Percentiles rank a stretch among this genome's conserved stretches.
These are phyloP conservation scores for Blumeria graminis DNA, from an alignment of 2,329 filamentous ascomycete genomes.

Conservation along the genomic window DNA sequence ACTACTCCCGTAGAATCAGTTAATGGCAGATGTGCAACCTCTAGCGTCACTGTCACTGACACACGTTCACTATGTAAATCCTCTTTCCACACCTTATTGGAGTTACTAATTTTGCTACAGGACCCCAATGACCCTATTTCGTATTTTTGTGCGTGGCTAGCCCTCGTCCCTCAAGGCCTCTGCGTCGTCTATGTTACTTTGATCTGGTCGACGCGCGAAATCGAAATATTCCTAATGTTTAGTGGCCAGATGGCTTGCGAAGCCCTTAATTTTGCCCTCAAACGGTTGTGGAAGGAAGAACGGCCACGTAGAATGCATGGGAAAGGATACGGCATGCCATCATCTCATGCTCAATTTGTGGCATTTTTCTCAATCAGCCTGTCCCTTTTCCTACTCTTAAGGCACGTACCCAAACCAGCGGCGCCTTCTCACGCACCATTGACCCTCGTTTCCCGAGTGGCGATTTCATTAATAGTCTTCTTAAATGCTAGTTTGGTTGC, in stretches of 20 bases:
- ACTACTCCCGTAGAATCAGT: neutral
- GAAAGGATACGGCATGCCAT: constrained; percentile 95
- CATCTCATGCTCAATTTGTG: constrained; percentile 85
- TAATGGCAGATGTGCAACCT: constrained; percentile 22
- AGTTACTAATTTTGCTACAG: constrained; percentile 20
- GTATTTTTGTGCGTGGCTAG: constrained; percentile 76
- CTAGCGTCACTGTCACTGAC: constrained; percentile 82
- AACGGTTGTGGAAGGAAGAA: constrained; percentile 80
- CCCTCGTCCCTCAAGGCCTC: constrained; percentile 76
- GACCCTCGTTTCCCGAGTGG: constrained; percentile 31
- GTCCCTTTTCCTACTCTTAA: constrained; percentile 58
- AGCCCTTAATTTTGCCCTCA: constrained; percentile 68
- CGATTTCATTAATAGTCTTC: constrained; percentile 30
- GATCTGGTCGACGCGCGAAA: constrained; percentile 74
- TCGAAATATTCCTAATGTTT: constrained; percentile 76
- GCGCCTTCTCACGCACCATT: constrained; percentile 26
- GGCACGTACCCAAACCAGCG: constrained; percentile 37
- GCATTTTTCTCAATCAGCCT: constrained; percentile 75
- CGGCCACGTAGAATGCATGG: constrained; percentile 59
- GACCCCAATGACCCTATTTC: constrained; percentile 70
- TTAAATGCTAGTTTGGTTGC: constrained; percentile 44
- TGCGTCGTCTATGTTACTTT: constrained; percentile 77
- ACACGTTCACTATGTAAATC: constrained; percentile 71
- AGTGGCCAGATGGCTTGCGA: constrained; percentile 81
- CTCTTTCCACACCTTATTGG: neutral